Percentiles rank a stretch among this genome's conserved stretches.
Conservation (phyloP, 768 basidiomycete genomes). For the Termitomyces sp. region DNA sequence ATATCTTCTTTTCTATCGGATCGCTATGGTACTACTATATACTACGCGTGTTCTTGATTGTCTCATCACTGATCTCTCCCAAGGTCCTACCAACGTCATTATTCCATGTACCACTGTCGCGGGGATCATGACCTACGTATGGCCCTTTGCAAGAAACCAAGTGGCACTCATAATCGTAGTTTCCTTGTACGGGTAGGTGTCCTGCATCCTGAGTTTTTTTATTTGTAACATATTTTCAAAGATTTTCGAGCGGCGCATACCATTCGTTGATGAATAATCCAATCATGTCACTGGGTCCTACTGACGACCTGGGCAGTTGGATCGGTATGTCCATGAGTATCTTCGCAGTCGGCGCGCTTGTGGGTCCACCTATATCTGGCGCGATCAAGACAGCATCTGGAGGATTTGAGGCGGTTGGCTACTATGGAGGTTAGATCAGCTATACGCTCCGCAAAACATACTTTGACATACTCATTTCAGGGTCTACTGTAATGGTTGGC, state of each 20-base stretch:
- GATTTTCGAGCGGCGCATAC: conserved; percentile 58
- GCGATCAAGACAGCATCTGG: no score
- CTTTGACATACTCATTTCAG: neutral
- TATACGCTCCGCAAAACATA: neutral
- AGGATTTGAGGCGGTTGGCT: no score
- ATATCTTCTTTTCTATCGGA: conserved; percentile 28
- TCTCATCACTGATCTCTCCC: neutral
- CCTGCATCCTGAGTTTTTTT: neutral
- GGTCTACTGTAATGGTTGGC: conserved; percentile 13
- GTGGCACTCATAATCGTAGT: conserved; percentile 45
- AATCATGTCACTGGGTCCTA: conserved; percentile 53
- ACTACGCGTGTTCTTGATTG: neutral
- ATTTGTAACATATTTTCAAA: conserved; percentile 13
- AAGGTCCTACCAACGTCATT: conserved; percentile 67
- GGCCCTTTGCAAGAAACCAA: conserved; percentile 55
- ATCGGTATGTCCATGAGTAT: conserved; percentile 61
- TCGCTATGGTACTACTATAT: conserved; percentile 21
- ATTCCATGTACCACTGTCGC: conserved; percentile 53
- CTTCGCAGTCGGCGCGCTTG: conserved; percentile 54
- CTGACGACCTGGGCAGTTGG: conserved; percentile 56
- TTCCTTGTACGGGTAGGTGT: conserved; percentile 58
- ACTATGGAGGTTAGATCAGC: conserved; percentile 13
- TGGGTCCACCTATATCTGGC: conserved; percentile 71
- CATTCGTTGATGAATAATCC: conserved; percentile 52
- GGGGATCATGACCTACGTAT: conserved; percentile 55